Conservation (phyloP, 1,284 basidiomycete genomes). For the Leccinum pachyderme region DNA sequence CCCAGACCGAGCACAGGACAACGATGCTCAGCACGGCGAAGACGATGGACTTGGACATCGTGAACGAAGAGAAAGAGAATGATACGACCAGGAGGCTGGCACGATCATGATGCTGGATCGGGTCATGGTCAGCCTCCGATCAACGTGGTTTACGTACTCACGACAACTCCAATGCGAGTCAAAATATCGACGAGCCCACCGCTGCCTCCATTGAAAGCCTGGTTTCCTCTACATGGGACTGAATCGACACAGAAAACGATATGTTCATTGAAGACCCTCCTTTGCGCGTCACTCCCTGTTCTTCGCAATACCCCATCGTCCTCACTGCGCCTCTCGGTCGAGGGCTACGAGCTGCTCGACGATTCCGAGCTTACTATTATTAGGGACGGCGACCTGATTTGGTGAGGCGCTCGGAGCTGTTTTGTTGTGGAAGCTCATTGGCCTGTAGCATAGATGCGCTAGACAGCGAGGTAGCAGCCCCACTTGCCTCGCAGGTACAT, state of each 20-base stretch:
- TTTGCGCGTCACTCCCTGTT: conserved; percentile 17
- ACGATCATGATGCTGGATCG: background rate
- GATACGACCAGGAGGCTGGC: background rate
- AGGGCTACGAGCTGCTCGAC: conserved; percentile 47
- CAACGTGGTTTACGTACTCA: no score
- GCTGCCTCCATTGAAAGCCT: conserved; percentile 40
- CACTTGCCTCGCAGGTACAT: background rate
- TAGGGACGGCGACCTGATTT: conserved; percentile 44
- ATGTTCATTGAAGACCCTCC: conserved; percentile 16
- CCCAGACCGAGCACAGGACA: background rate
- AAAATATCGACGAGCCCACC: conserved; percentile 39
- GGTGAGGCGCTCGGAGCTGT: conserved; percentile 26
- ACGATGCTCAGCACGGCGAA: background rate
- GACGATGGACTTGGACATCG: background rate
- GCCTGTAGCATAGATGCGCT: conserved; percentile 11
- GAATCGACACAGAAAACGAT: conserved; percentile 5
- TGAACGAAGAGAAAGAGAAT: background rate
- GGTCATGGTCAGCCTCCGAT: background rate
- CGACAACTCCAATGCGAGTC: conserved; percentile 37
- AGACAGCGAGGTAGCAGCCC: background rate
- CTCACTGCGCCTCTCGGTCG: conserved; percentile 35
- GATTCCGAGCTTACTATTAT: conserved; percentile 38
- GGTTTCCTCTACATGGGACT: conserved; percentile 36
- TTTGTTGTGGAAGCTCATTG: background rate
- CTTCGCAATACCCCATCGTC: conserved; percentile 10